A percentile compares a stretch with the other conserved stretches of the same genome.
Evolutionary conservation across 257 asterid species (phyloP).

Genomic region (Solanum rostratum): DNA sequence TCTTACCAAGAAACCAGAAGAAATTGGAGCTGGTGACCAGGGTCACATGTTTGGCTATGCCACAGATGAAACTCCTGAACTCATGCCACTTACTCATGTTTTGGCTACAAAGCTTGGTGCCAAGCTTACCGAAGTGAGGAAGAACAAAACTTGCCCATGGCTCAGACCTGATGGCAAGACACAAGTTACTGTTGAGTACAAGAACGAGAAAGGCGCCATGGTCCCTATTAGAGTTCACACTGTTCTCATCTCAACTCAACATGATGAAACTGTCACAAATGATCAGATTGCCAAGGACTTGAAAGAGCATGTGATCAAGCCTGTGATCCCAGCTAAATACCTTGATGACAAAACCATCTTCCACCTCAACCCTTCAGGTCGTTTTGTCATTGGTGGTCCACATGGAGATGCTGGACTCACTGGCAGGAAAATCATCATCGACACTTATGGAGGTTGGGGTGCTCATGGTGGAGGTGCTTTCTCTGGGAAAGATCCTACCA

Average conservation of each 20-base stretch:
- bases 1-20: constrained; percentile 61
- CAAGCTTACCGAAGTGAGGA: constrained; percentile 51
- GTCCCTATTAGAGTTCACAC: constrained; percentile 62
- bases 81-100: constrained; percentile 65
- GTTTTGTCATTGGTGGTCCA: constrained; percentile 63
- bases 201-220: constrained; percentile 55
- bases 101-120: constrained; percentile 67
- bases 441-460: constrained; percentile 71
- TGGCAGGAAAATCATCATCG: constrained; percentile 51
- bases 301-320: constrained; percentile 64
- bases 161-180: constrained; percentile 68
- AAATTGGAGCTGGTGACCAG: constrained; percentile 71
- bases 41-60: constrained; percentile 81
- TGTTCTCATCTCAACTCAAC: constrained; percentile 63
- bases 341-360: constrained; percentile 61
- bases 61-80: constrained; percentile 67
- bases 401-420: constrained; percentile 70
- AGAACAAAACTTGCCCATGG: constrained; percentile 56
- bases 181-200: constrained; percentile 62
- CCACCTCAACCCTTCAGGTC: constrained; percentile 62
- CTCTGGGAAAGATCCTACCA: constrained; percentile 61
- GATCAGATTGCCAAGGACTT: constrained; percentile 49
- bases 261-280: constrained; percentile 47
- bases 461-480: constrained; percentile 77
- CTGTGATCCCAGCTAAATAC: constrained; percentile 49